Base-by-base conservation (phyloP, 192 early-diverging fungal genomes). In the Umbelopsis sp. region DNA sequence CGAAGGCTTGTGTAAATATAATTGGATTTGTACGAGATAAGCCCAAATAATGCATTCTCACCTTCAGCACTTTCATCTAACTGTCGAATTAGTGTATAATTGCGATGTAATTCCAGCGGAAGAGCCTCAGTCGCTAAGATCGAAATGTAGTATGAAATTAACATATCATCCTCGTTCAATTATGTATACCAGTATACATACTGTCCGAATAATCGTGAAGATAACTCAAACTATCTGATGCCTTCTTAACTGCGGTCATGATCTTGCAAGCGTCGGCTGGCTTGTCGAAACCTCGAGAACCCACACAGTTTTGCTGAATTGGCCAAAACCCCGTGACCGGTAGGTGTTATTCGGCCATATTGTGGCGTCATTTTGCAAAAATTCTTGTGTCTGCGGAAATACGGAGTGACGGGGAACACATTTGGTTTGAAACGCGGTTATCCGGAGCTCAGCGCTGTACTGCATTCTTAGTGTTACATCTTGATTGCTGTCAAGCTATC, bases 1-100 rank as follows among this genome's bases (percentile, higher is more conserved):
- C 32, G 36, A 54, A 34, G 8, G 6, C 24, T 53, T 66, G 21
- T 51, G 36, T 12, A 36, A 4, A 24, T 12, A 10, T 2, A 8
- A 26, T 3, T 21, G 45, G 12, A 41, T 41, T 11, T 11, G 8
- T 1, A 41, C 8, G 36, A 38, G 4, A 38, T 38, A 8, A 38
- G 3, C 38, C 12, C 38, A 1, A 11, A 11, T 6, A 41, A 1
- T 11, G 1, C 1, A 41, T 41, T 41, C 26, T 66, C 68, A 90
- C 89, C 82, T 73, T 92, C 81, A 3, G 89, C 86, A 44, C 74
- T 74, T n/a, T 89, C 88, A 77, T 95, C 96, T 9, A 96, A 86
- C 78, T 97, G 92, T 16, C 92, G 88, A 89, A 97, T 96, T 71
- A 96, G 77, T 21, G 95, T 90, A 59, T 96, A 95, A 71, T 93